Conservation (phyloP, 2,329 filamentous ascomycete genomes). For the Dichotomopilus funicola region DNA sequence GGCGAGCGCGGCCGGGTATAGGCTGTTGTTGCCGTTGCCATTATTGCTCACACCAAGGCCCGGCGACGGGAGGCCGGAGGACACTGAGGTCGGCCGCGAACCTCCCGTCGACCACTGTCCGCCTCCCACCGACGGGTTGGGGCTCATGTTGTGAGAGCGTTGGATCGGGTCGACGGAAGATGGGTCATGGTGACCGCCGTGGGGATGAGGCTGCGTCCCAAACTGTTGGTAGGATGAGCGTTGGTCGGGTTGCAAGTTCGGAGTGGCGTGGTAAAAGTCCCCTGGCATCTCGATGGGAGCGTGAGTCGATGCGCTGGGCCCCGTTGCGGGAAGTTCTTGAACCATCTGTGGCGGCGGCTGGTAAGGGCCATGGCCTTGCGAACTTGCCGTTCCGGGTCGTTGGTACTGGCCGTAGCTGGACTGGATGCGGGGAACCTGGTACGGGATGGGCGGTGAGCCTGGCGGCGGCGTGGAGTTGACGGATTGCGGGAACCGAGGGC, state of each 20-base stretch:
- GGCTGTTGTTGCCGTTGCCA: slow-evolving; percentile 28
- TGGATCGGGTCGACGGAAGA: slow-evolving; percentile 13
- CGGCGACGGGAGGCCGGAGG: slow-evolving; percentile 34
- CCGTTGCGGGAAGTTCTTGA: slow-evolving; percentile 35
- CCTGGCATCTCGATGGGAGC: slow-evolving; percentile 38
- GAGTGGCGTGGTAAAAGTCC: slow-evolving; percentile 39
- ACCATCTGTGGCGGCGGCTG: slow-evolving; percentile 12
- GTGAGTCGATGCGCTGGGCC: slow-evolving; percentile 12
- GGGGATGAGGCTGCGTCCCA: no score
- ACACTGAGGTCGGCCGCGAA: slow-evolving; percentile 32
- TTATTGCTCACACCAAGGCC: slow-evolving; percentile 22
- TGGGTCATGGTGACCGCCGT: slow-evolving; percentile 24
- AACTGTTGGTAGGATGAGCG: no score
- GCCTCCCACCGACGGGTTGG: slow-evolving; percentile 12
- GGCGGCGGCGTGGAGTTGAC: slow-evolving; percentile 27
- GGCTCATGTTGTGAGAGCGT: slow-evolving; percentile 6
- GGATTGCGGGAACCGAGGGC: slow-evolving; percentile 18
- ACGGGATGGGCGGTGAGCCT: slow-evolving; percentile 31
- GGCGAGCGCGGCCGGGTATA: slow-evolving; percentile 38
- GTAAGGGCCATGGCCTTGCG: slow-evolving; percentile 18
- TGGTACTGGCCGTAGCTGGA: slow-evolving; percentile 27
- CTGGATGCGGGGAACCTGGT: slow-evolving; percentile 36
- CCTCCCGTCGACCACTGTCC: slow-evolving; percentile 36
- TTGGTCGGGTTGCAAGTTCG: slow-evolving; percentile 20
- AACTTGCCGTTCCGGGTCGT: slow-evolving; percentile 30